These are phyloP conservation scores for Malassezia japonica DNA, from an alignment of 1,284 basidiomycete species.

Conservation along the genomic window DNA sequence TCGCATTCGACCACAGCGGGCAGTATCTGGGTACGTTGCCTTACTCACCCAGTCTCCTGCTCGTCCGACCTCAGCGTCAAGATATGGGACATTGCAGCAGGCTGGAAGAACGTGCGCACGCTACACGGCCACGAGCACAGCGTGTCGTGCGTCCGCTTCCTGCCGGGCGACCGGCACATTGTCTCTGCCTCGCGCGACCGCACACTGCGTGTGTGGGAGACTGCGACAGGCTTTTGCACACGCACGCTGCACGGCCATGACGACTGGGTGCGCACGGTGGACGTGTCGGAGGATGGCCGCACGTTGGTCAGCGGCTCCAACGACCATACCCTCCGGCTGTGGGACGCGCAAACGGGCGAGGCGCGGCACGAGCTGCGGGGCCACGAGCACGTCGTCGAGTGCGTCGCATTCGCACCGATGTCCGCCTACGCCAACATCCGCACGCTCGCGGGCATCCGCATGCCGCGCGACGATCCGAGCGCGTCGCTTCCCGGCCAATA, in stretches of 20 bases:
- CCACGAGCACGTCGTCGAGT: conserved; percentile 78
- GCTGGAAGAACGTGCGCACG: conserved; percentile 78
- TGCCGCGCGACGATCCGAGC: conserved; percentile 43
- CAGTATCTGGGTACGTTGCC: conserved; percentile 61
- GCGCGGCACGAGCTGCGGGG: conserved; percentile 73
- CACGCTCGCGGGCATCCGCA: conserved; percentile 60
- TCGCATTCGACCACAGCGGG: conserved; percentile 78
- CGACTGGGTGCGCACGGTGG: conserved; percentile 62
- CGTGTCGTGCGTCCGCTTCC: conserved; percentile 70
- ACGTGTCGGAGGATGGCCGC: conserved; percentile 66
- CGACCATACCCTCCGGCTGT: conserved; percentile 75
- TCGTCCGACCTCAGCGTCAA: conserved; percentile 82
- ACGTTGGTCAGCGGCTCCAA: conserved; percentile 70
- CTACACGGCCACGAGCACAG: conserved; percentile 83
- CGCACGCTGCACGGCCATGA: conserved; percentile 53
- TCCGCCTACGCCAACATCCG: conserved; percentile 65
- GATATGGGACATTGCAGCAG: conserved; percentile 78
- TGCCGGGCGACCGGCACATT: conserved; percentile 71
- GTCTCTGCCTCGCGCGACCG: conserved; percentile 77
- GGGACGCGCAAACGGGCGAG: conserved; percentile 66
- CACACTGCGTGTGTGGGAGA: conserved; percentile 76
- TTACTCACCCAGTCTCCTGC: conserved; percentile 60
- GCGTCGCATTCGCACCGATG: conserved; percentile 69
- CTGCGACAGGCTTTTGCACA: conserved; percentile 58
- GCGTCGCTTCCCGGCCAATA: conserved; percentile 54